Conservation (phyloP, 2,329 filamentous ascomycete species). For the Colletotrichum horii region DNA sequence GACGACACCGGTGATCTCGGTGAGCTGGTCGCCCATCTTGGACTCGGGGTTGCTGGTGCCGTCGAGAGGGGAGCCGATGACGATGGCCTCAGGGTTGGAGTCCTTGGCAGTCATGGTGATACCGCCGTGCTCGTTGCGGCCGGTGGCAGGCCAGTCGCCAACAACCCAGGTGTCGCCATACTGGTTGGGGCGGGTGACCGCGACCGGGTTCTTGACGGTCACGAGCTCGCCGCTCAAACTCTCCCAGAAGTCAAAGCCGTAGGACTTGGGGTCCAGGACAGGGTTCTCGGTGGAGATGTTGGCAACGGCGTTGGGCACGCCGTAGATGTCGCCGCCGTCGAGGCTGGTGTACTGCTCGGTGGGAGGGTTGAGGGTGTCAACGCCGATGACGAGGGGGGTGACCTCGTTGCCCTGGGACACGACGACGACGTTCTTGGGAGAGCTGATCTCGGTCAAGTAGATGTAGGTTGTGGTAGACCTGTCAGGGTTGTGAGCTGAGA, state of each 20-base stretch:
- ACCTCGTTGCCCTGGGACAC: slow-evolving; percentile 60
- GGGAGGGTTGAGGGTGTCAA: slow-evolving; percentile 61
- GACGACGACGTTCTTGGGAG: slow-evolving; percentile 57
- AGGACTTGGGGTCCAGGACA: slow-evolving; percentile 61
- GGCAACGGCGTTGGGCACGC: slow-evolving; percentile 65
- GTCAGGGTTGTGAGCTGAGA: slow-evolving; percentile 9
- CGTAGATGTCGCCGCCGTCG: slow-evolving; percentile 70
- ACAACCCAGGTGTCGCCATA: slow-evolving; percentile 74
- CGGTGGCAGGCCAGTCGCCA: slow-evolving; percentile 68
- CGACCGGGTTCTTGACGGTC: slow-evolving; percentile 61
- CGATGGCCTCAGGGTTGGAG: slow-evolving; percentile 72
- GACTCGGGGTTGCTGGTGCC: slow-evolving; percentile 65
- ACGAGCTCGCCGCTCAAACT: slow-evolving; percentile 71
- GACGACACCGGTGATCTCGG: slow-evolving; percentile 72
- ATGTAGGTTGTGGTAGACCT: slow-evolving; percentile 62
- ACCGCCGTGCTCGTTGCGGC: slow-evolving; percentile 66
- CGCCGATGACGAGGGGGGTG: slow-evolving; percentile 64
- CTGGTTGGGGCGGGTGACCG: slow-evolving; percentile 64
- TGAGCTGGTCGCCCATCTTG: slow-evolving; percentile 68
- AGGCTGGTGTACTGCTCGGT: slow-evolving; percentile 65
- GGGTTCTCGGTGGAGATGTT: slow-evolving; percentile 66
- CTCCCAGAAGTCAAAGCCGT: slow-evolving; percentile 79
- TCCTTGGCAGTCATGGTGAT: slow-evolving; percentile 68
- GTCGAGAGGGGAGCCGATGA: slow-evolving; percentile 69
- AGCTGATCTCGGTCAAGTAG: slow-evolving; percentile 67